phyloP scores from a whole-genome alignment of 1,284 basidiomycete species.

The Moesziomyces sp. region DNA sequence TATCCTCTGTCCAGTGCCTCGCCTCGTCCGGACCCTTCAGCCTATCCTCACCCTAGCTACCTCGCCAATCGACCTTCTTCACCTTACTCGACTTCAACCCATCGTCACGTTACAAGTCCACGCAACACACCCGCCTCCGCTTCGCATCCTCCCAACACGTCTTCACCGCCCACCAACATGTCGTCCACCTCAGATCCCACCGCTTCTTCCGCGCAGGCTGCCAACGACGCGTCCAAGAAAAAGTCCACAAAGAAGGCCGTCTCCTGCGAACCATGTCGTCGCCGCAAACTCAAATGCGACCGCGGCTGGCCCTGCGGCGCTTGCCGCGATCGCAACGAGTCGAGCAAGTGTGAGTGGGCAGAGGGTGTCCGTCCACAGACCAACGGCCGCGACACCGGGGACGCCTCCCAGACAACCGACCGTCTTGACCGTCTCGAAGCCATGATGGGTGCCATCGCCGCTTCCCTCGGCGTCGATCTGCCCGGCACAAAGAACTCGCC shows the following conservation, averaged over 20 bases:
- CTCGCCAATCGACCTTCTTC: constrained; percentile 2
- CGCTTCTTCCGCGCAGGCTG: not conserved
- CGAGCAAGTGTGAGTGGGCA: constrained; percentile 59
- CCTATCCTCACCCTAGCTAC: constrained; percentile 2
- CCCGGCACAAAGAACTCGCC: constrained; percentile 17
- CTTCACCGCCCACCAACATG: constrained; percentile 12
- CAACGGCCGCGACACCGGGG: constrained; percentile 45
- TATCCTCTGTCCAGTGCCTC: constrained; percentile 12
- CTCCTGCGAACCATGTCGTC: constrained; percentile 59
- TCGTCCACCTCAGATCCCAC: constrained; percentile 12
- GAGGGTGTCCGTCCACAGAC: constrained; percentile 57
- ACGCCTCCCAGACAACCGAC: constrained; percentile 34
- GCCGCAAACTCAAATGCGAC: constrained; percentile 62
- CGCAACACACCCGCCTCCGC: constrained; percentile 7
- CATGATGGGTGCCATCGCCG: constrained; percentile 50
- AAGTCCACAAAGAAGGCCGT: constrained; percentile 61
- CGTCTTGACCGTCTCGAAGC: constrained; percentile 54
- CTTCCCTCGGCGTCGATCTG: constrained; percentile 38
- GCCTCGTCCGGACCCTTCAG: constrained; percentile 8
- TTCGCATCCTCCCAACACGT: not conserved
- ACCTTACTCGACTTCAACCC: not conserved
- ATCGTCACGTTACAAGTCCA: constrained; percentile 2
- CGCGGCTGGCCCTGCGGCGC: constrained; percentile 57
- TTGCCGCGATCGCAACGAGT: constrained; percentile 50
- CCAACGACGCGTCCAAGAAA: constrained; percentile 28